Percentiles rank a stretch among this genome's conserved stretches.
phyloP scores from a whole-genome alignment of 2,329 filamentous ascomycete species.

The Phaeosphaeria sp. region DNA sequence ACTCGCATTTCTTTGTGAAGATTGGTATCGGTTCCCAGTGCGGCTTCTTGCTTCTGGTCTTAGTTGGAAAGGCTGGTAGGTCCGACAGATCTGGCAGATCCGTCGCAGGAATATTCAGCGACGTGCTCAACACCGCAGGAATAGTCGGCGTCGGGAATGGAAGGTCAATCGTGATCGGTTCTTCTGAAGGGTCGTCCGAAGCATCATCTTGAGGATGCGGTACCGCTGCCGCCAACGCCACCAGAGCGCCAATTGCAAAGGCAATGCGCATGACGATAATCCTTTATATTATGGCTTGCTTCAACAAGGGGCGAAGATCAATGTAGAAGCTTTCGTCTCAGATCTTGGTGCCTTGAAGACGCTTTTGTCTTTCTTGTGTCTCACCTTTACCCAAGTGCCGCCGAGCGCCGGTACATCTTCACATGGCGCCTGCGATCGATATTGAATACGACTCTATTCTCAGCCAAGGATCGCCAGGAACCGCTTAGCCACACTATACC shows the following conservation, averaged over 20 bases:
- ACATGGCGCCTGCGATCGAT: constrained; percentile 10
- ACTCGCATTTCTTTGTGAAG: constrained; percentile 62
- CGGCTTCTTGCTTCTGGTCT: constrained; percentile 55
- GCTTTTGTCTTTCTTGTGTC: constrained; percentile 4
- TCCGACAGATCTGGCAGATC: neutral
- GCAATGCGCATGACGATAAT: constrained; percentile 18
- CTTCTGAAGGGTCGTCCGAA: constrained; percentile 3
- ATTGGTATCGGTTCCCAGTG: constrained; percentile 60
- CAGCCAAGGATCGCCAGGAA: constrained; percentile 18
- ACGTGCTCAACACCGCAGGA: constrained; percentile 20
- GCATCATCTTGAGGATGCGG: constrained; percentile 16
- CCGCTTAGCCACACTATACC: constrained; percentile 14
- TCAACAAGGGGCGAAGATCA: constrained; percentile 2
- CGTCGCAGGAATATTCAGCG: constrained; percentile 32
- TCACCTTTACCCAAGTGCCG: constrained; percentile 11
- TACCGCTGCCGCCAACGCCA: constrained; percentile 11
- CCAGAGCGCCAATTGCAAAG: constrained; percentile 11
- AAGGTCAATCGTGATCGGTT: constrained; percentile 4
- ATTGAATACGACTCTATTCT: constrained; percentile 9
- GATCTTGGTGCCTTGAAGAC: constrained; percentile 7
- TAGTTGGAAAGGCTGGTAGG: neutral
- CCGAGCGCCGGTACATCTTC: constrained; percentile 1
- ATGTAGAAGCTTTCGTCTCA: neutral
- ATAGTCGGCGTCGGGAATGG: constrained; percentile 23
- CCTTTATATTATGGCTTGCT: neutral